Evolutionary conservation across 1,284 basidiomycete species (phyloP).

Genomic region (Ustilago nuda): DNA sequence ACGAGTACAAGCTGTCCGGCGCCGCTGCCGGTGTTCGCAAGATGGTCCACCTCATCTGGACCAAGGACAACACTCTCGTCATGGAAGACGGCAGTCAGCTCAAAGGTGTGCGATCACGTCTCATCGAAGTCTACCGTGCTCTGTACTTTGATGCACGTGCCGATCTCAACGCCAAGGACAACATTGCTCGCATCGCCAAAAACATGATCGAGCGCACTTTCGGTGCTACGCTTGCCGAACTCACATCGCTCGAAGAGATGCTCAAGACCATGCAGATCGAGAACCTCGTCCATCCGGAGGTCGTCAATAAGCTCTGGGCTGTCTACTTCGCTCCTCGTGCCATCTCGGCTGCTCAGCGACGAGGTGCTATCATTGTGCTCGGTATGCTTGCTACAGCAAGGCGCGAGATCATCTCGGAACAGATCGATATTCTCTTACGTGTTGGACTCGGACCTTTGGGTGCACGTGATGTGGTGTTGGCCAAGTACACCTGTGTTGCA

Average conservation of each 20-base stretch:
- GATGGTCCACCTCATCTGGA: conserved; percentile 98
- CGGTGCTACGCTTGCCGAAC: conserved; percentile 86
- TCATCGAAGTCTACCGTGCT: conserved; percentile 88
- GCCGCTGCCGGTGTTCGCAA: conserved; percentile 80
- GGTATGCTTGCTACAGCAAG: conserved; percentile 93
- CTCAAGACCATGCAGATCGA: conserved; percentile 90
- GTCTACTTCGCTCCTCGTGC: conserved; percentile 76
- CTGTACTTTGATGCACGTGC: conserved; percentile 80
- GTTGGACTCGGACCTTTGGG: conserved; percentile 89
- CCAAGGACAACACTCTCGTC: conserved; percentile 88
- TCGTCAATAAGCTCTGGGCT: conserved; percentile 92
- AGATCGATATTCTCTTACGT: conserved; percentile 84
- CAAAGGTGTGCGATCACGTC: conserved; percentile 85
- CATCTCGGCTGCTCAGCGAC: conserved; percentile 80
- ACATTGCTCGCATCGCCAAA: conserved; percentile 93
- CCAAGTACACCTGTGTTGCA: conserved; percentile 92
- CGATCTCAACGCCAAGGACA: conserved; percentile 79
- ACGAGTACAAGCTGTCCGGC: conserved; percentile 83
- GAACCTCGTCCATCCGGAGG: conserved; percentile 83
- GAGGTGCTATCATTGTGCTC: conserved; percentile 92
- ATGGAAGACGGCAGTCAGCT: conserved; percentile 83
- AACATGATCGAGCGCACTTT: conserved; percentile 81
- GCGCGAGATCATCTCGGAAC: conserved; percentile 85
- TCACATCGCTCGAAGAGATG: conserved; percentile 95
- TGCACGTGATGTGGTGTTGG: conserved; percentile 80